Base-by-base conservation (phyloP, 2,329 filamentous ascomycete genomes). In the Sporothrix globosa region DNA sequence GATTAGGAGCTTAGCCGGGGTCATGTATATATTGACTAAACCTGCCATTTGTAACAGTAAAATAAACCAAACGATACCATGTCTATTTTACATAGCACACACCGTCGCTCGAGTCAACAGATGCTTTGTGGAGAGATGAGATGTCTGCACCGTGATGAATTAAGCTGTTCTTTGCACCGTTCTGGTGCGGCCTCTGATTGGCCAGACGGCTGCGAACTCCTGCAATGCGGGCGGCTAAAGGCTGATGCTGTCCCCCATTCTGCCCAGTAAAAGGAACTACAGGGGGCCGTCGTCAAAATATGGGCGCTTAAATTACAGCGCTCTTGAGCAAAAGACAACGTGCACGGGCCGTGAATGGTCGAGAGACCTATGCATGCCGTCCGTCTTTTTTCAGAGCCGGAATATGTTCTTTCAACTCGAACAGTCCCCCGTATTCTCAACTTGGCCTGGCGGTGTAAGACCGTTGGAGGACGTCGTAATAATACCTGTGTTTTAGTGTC, bases 1-100 rank as follows among this genome's bases (percentile, higher is more conserved):
- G 76, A 78, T 3, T 75, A 74, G 10, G 68, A n/a, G 19, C 13
- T 50, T 39, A 3, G n/a, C 34, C 34, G 9, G 5, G 7, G 54
- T 63, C 65, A 21, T 69, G 9, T 10, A 61, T 11, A 52, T 3
- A 66, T 50, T 50, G 30, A 6, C 14, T 2, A 19, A 48, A 14
- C 41, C 50, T 13, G 21, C n/a, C 10, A 52, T 10, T 39, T 48
- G 44, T 34, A 66, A 19, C 27, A 52, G 2, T 53, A 21, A 14
- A 27, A 17, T 17, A 61, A 13, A 61, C n/a, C 19, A 9, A 61
- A 46, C 27, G 39, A 46, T 63, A 46, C 58, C 58, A 63, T 34
- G 34, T 6, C 34, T 34, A 6, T 1, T 34, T 34, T 34, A 34
- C 34, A 1, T 34, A 1, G 34, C 7, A 21, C 48, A 50, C 48